Conservation (phyloP, 1,284 basidiomycete species). For the Anthracocystis walkeri region DNA sequence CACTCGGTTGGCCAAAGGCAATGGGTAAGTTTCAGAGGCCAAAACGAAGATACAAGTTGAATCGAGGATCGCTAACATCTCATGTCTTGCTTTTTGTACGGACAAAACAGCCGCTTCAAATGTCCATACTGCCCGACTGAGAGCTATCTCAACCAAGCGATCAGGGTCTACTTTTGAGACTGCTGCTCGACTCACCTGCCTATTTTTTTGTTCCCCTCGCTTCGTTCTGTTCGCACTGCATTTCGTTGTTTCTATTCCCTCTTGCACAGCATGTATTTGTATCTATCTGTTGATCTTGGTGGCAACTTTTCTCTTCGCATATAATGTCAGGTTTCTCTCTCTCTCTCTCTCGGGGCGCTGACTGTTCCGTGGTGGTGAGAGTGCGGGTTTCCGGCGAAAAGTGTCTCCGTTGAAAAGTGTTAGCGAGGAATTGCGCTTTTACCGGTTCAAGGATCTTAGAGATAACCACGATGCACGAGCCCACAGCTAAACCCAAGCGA, state of each 20-base stretch:
- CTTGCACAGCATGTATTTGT: constrained; percentile 24
- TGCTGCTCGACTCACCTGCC: background rate
- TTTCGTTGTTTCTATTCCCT: background rate
- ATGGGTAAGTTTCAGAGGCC: constrained; percentile 74
- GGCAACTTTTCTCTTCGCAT: constrained; percentile 1
- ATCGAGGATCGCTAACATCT: constrained; percentile 1
- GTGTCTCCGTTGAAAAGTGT: no score
- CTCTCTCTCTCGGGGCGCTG: background rate
- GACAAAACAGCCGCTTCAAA: constrained; percentile 54
- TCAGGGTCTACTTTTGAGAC: constrained; percentile 61
- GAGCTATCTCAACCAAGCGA: constrained; percentile 55
- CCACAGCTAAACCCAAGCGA: no score
- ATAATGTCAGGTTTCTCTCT: background rate
- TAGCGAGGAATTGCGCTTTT: no score
- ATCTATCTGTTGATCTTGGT: constrained; percentile 2
- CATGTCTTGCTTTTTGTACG: no score
- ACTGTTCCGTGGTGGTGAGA: background rate
- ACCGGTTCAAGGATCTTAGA: no score
- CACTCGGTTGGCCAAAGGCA: constrained; percentile 75
- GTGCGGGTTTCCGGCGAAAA: background rate
- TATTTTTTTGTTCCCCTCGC: background rate
- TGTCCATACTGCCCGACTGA: constrained; percentile 67
- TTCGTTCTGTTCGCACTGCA: background rate
- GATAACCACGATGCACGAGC: no score
- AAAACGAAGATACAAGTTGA: background rate